These are phyloP conservation scores for Stevia rebaudiana DNA, from an alignment of 140 eudicot species.

Conservation along the genomic window DNA sequence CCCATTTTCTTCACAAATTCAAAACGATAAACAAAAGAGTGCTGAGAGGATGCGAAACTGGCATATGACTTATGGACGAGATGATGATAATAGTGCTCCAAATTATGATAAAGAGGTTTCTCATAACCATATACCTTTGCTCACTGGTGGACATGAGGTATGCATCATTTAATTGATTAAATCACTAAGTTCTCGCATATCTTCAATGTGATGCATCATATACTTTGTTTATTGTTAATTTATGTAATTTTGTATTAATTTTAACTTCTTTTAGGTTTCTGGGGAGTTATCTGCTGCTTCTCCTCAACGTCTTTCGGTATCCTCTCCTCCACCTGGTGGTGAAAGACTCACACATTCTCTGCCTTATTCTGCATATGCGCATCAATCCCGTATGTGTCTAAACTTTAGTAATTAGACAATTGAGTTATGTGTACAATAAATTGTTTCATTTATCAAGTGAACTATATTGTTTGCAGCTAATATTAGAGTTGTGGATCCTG, in stretches of 20 bases:
- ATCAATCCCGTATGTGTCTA: constrained; percentile 43
- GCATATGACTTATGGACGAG: constrained; percentile 76
- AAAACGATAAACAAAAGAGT: constrained; percentile 58
- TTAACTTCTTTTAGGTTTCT: constrained; percentile 46
- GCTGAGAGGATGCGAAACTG: constrained; percentile 76
- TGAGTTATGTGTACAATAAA: not conserved
- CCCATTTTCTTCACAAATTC: constrained; percentile 58
- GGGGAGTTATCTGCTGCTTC: constrained; percentile 98
- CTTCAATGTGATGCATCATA: not conserved
- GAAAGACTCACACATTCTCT: constrained; percentile 48
- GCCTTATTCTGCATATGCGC: constrained; percentile 36
- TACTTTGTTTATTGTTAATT: not conserved
- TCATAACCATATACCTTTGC: constrained; percentile 73
- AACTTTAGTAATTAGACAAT: constrained; percentile 16
- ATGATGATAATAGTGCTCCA: constrained; percentile 56
- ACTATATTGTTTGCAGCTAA: constrained; percentile 54
- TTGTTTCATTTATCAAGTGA: constrained; percentile 1
- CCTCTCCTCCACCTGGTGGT: constrained; percentile 76
- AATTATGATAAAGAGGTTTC: constrained; percentile 83
- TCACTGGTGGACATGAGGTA: constrained; percentile 86
- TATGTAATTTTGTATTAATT: not conserved
- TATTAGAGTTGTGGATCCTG: constrained; percentile 71
- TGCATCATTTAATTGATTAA: constrained; percentile 17
- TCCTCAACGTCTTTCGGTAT: constrained; percentile 80
- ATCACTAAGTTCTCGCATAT: not conserved